These are phyloP conservation scores for Cenococcum geophilum DNA, from an alignment of 495 filamentous ascomycete species.

Conservation along the genomic window DNA sequence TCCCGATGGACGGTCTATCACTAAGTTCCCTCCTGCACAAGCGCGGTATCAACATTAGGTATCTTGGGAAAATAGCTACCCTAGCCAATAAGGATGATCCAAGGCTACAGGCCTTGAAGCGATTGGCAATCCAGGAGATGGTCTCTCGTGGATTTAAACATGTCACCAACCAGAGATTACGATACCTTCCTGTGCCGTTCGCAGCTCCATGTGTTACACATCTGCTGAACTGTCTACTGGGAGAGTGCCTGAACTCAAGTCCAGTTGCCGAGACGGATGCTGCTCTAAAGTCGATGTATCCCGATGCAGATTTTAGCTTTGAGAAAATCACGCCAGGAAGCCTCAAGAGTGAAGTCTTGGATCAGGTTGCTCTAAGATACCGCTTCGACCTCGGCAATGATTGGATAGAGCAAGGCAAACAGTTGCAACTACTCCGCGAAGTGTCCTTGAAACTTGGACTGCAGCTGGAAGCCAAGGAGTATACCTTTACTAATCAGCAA, in stretches of 20 bases:
- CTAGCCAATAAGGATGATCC: slow-evolving; percentile 60
- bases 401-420: slow-evolving; percentile 61
- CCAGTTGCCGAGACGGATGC: slow-evolving; percentile 74
- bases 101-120: slow-evolving; percentile 68
- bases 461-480: slow-evolving; percentile 78
- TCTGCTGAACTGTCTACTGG: slow-evolving; percentile 90
- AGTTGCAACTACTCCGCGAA: slow-evolving; percentile 82
- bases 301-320: slow-evolving; percentile 77
- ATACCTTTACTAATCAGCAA: slow-evolving; percentile 55
- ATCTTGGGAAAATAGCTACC: slow-evolving; percentile 75
- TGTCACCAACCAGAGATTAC: slow-evolving; percentile 69
- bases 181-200: slow-evolving; percentile 71
- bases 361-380: slow-evolving; percentile 66
- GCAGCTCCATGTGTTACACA: slow-evolving; percentile 73
- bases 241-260: slow-evolving; percentile 64
- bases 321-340: slow-evolving; percentile 65
- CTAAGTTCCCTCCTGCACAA: slow-evolving; percentile 87
- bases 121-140: slow-evolving; percentile 84
- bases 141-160: slow-evolving; percentile 92
- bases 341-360: slow-evolving; percentile 62
- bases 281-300: slow-evolving; percentile 64
- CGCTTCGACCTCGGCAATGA: slow-evolving; percentile 62
- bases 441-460: slow-evolving; percentile 84
- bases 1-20: slow-evolving; percentile 95
- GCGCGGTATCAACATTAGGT: slow-evolving; percentile 94